A percentile compares a stretch with the other conserved stretches of the same genome.
Evolutionary conservation across 106 monocot species (phyloP).

Genomic region (Allium fistulosum): DNA sequence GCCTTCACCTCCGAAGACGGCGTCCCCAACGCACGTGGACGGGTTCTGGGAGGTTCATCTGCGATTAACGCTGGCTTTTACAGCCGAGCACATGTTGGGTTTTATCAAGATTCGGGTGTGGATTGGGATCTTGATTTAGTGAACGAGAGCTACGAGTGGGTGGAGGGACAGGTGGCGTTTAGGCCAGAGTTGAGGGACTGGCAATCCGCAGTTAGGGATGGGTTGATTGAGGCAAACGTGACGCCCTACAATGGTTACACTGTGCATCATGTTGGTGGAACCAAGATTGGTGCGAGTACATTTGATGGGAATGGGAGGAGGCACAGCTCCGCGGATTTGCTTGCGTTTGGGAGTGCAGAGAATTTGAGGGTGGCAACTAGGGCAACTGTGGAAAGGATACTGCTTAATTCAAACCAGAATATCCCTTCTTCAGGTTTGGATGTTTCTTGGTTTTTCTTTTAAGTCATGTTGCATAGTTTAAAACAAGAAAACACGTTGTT

Average conservation of each 20-base stretch:
- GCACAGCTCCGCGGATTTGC: constrained; percentile 76
- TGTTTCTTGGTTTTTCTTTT: constrained; percentile 1
- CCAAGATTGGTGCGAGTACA: constrained; percentile 80
- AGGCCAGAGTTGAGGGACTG: constrained; percentile 45
- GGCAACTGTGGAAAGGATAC: constrained; percentile 60
- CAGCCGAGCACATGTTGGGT: constrained; percentile 51
- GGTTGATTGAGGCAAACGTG: constrained; percentile 60
- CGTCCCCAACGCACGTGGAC: constrained; percentile 63
- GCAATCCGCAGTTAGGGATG: constrained; percentile 66
- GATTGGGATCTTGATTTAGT: constrained; percentile 32
- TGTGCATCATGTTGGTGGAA: constrained; percentile 60
- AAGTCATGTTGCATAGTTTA: neutral
- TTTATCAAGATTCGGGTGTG: constrained; percentile 12
- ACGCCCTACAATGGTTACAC: constrained; percentile 83
- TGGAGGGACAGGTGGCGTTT: constrained; percentile 40
- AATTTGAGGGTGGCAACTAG: constrained; percentile 64
- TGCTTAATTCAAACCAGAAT: constrained; percentile 22
- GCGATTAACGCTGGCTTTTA: constrained; percentile 78
- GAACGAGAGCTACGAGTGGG: constrained; percentile 50
- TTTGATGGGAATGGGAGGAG: constrained; percentile 55
- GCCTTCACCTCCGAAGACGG: constrained; percentile 64
- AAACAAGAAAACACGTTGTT: neutral
- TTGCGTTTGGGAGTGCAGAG: constrained; percentile 30
- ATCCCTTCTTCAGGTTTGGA: neutral
- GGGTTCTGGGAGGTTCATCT: constrained; percentile 61